Evolutionary conservation across 2,329 filamentous ascomycete genomes (phyloP).

Genomic region (Aspergillus eucalypticola): DNA sequence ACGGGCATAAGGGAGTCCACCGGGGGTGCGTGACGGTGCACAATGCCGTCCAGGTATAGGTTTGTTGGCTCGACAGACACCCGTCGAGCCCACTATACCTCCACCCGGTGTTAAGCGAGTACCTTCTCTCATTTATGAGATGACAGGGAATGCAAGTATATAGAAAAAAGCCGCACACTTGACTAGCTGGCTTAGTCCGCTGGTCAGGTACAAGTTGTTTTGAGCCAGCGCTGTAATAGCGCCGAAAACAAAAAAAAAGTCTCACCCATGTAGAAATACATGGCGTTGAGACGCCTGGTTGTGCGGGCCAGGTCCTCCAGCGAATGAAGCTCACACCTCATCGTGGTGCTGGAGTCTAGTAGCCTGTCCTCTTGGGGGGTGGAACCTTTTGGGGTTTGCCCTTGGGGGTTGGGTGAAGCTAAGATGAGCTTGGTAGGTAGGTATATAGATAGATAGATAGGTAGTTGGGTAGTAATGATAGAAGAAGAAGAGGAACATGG

Average conservation of each 20-base stretch:
- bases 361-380: background rate
- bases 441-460: background rate
- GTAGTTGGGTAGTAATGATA: too few relatives aligned
- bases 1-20: too few relatives aligned
- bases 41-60: too few relatives aligned
- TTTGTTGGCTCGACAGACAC: too few relatives aligned
- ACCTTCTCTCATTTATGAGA: too few relatives aligned
- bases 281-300: background rate
- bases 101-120: too few relatives aligned
- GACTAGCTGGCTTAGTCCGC: background rate
- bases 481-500: too few relatives aligned
- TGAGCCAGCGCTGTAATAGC: background rate
- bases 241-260: background rate
- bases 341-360: conserved; percentile 15
- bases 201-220: background rate
- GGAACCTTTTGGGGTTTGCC: too few relatives aligned
- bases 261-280: background rate
- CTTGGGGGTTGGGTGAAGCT: background rate
- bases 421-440: conserved; percentile 3
- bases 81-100: too few relatives aligned
- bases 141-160: too few relatives aligned
- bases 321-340: conserved; percentile 13
- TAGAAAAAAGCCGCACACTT: background rate
- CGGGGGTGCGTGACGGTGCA: too few relatives aligned
- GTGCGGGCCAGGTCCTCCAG: conserved; percentile 5